These are phyloP conservation scores for Paspalum notatum DNA, from an alignment of 176 grass and related monocot species.

Conservation along the genomic window DNA sequence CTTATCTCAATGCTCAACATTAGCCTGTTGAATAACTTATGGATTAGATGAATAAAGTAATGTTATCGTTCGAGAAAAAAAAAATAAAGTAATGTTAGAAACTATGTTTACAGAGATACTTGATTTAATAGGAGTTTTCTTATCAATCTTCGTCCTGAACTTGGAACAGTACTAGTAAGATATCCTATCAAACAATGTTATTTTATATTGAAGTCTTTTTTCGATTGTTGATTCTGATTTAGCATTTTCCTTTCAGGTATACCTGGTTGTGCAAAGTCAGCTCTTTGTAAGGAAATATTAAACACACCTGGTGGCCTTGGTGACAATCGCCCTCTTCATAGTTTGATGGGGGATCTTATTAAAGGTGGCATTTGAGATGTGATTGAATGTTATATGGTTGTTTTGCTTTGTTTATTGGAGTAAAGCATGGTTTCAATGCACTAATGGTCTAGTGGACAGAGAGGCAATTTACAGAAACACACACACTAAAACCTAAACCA, in stretches of 20 bases:
- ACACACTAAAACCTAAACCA: no score
- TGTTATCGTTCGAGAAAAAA: no score
- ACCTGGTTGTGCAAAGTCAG: constrained; percentile 98
- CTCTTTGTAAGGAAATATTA: constrained; percentile 92
- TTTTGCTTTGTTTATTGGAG: constrained; percentile 11
- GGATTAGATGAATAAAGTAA: not conserved
- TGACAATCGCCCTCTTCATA: constrained; percentile 89
- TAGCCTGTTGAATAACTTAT: not conserved
- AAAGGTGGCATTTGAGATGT: constrained; percentile 68
- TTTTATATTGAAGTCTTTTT: not conserved
- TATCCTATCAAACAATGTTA: not conserved
- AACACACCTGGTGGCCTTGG: constrained; percentile 69
- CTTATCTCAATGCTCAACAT: not conserved
- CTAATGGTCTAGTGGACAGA: no score
- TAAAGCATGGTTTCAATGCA: not conserved
- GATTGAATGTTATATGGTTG: constrained; percentile 11
- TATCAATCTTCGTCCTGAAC: constrained; percentile 3
- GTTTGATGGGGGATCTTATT: constrained; percentile 93
- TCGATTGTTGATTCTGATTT: not conserved
- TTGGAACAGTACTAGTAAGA: not conserved
- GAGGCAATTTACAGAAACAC: no score
- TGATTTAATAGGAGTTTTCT: not conserved
- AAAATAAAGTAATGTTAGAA: not conserved
- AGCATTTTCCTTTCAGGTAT: constrained; percentile 66
- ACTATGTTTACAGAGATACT: not conserved